Evolutionary conservation across 2,329 filamentous ascomycete species (phyloP).

Genomic region (Neofusicoccum umdonicola): DNA sequence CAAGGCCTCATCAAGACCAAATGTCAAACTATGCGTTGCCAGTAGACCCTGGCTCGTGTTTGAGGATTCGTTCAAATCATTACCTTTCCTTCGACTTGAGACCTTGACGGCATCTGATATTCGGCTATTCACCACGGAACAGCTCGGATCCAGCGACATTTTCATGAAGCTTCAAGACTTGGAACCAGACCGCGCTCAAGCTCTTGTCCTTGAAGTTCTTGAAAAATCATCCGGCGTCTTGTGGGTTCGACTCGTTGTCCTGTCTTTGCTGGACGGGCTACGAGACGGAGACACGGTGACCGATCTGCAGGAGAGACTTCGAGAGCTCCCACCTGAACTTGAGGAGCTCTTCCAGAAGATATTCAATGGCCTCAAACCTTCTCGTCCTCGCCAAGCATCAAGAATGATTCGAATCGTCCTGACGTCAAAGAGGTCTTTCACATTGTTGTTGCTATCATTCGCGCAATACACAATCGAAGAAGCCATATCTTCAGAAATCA

Average conservation of each 20-base stretch:
- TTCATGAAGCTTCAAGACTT: neutral
- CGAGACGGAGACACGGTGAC: conserved; percentile 18
- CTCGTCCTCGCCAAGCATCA: conserved; percentile 17
- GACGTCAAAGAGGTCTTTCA: neutral
- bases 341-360: conserved; percentile 20
- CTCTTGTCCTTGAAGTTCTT: neutral
- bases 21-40: conserved; percentile 9
- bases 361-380: neutral
- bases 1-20: neutral
- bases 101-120: conserved; percentile 8
- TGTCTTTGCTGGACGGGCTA: conserved; percentile 19
- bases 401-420: conserved; percentile 19
- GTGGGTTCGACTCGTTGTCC: conserved; percentile 22
- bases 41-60: conserved; percentile 4
- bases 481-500: neutral
- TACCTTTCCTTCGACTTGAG: conserved; percentile 3
- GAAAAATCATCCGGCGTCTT: conserved; percentile 21
- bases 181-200: neutral
- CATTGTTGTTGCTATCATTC: conserved; percentile 17
- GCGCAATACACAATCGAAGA: conserved; percentile 7
- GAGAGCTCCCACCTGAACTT: conserved; percentile 19
- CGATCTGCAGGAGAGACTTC: conserved; percentile 16
- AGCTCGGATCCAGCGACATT: neutral
- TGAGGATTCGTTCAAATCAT: neutral
- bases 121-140: neutral